Base-by-base conservation (phyloP, 2,329 filamentous ascomycete genomes). In the Botrytis fragariae region DNA sequence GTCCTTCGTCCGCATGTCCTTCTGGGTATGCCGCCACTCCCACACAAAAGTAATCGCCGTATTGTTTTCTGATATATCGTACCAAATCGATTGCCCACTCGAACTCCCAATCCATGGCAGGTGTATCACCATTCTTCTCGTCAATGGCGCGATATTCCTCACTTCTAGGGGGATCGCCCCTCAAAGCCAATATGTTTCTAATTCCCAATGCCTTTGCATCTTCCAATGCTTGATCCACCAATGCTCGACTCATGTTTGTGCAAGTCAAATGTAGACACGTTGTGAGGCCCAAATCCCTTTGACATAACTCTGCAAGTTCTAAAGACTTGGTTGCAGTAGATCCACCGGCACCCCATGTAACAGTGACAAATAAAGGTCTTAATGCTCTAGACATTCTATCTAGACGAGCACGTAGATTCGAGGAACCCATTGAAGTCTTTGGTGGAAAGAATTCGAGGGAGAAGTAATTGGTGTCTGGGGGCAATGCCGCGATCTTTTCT, bases 371-470 rank as follows among this genome's bases (percentile, higher is more conserved):
- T 63, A 98, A 88, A 61, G 96, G 96, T 22, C 93, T 92, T 74
- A 99, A 87, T 22, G 94, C 95, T 76, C 93, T 90, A 68, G 96
- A 91, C 96, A 99, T 98, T 81, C 96, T 94, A 82, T 97, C 93
- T 74, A 99, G 90, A 81, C 96, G 94, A 77, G 93, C 93, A 81
- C 95, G 93, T 72, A 99, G 90, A 83, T 99, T 99, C 76, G 93
- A 92, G 80, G 96, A 97, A 77, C 96, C 96, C 91, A 97, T 97
- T 75, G 92, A 88, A 64, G 96, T 99, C 86, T 98, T 99, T 76
- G 96, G 96, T 77, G 96, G 96, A 85, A 99, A 99, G 89, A 99
- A 99, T 85, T 99, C 96, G 83, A 98, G 91, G 65, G 96, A 98
- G 84, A 97, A 97, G 86, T 96, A 98, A 82, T 89, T 90, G 77